Base-by-base conservation (phyloP, 2,329 filamentous ascomycete genomes). In the Neopestalotiopsis rosae region DNA sequence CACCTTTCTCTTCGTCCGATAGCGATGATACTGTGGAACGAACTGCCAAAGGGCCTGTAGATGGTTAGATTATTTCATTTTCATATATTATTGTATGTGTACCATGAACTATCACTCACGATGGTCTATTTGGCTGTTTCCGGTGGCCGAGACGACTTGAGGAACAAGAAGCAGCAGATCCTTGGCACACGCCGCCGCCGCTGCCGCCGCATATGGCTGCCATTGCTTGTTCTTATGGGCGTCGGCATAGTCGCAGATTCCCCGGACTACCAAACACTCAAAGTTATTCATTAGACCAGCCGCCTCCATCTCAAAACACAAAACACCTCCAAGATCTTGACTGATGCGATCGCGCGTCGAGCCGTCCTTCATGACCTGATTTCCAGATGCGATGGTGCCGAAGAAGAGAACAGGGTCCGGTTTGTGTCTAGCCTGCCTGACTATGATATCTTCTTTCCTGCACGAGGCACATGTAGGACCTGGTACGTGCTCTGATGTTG, bases 351-450 rank as follows among this genome's bases (percentile, higher is more conserved):
- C 58, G 56, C 32, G 66, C 2, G 28, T 67, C 30, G 17, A 1
- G 1, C 4, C 58, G 20, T 61, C 24, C 65, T 42, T 38, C 10
- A 61, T 61, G 4, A 49, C 65, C 17, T 67, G 49, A 14, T 67
- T 61, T 6, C 42, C 63, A 24, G 63, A 65, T 13, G 63, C 63
- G 14, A 57, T 65, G 24, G 38, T 65, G 9, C 63, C 63, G 14
- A 30, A 65, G 10, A 14, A 40, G 1, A 62, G 1, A 32, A 38
- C 32, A 13, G 59, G 59, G 1, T 40, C 59, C n/a, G 24, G 7
- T 1, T 2, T 38, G 14, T 14, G 4, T 14, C 59, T 24, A 3
- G 17, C 7, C 12, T 28, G 14, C 13, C 20, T 24, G 7, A 12
- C 1, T 57, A 57, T 57, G 7, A 57, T 17, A 10, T 57, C 52